A percentile compares a stretch with the other conserved stretches of the same genome.
These are phyloP conservation scores for Yamadazyma diddensiae DNA, from an alignment of 1,139 yeast species.

Conservation along the genomic window DNA sequence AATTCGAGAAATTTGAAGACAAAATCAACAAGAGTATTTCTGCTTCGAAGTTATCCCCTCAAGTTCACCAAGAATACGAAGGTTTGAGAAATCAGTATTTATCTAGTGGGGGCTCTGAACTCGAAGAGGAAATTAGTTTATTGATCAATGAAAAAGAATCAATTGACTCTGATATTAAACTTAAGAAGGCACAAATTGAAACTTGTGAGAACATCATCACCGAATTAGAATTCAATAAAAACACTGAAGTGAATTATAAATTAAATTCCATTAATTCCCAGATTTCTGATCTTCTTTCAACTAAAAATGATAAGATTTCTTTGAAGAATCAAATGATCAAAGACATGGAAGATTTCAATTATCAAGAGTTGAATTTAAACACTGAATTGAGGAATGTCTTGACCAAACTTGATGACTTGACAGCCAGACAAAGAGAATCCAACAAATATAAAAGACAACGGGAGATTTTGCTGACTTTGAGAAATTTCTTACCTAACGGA, in stretches of 20 bases:
- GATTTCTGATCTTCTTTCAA: conserved; percentile 30
- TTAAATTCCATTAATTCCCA: conserved; percentile 32
- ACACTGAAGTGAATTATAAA: conserved; percentile 30
- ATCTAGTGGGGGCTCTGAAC: conserved; percentile 54
- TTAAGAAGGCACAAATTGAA: conserved; percentile 42
- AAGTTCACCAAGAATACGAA: conserved; percentile 61
- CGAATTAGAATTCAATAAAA: conserved; percentile 28
- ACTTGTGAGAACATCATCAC: conserved; percentile 39
- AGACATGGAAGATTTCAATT: conserved; percentile 43
- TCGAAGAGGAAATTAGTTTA: conserved; percentile 50
- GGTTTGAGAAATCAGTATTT: conserved; percentile 55
- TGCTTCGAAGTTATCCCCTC: conserved; percentile 41
- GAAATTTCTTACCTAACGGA: conserved; percentile 61
- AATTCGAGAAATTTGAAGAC: conserved; percentile 45
- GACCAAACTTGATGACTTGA: conserved; percentile 63
- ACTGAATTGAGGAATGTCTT: conserved; percentile 64
- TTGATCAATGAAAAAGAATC: conserved; percentile 46
- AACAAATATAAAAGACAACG: conserved; percentile 64
- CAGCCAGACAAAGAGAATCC: conserved; percentile 74
- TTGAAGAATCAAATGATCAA: conserved; percentile 39
- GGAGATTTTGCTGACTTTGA: conserved; percentile 68
- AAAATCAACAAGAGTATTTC: conserved; percentile 22
- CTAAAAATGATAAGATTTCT: conserved; percentile 41
- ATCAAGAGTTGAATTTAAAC: conserved; percentile 55
- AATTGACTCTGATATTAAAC: conserved; percentile 34